Conservation (phyloP, 768 basidiomycete species). For the Tricholoma matsutake region DNA sequence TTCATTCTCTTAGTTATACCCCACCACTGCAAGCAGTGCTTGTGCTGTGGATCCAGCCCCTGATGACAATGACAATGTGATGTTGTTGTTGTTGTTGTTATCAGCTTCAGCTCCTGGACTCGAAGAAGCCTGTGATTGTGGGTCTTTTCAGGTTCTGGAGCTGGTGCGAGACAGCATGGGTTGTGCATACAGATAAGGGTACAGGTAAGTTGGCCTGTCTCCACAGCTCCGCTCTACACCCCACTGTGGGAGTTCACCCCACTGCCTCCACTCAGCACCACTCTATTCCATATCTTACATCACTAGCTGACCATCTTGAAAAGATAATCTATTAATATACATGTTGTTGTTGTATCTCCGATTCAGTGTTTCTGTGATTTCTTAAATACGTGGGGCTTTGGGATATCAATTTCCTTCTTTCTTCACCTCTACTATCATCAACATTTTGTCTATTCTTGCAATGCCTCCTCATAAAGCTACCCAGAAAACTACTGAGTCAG, state of each 20-base stretch:
- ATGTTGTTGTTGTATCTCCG: neutral
- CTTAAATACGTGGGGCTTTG: neutral
- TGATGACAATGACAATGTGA: neutral
- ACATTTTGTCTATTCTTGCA: neutral
- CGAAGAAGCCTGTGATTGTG: neutral
- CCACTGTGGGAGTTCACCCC: neutral
- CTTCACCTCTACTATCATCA: neutral
- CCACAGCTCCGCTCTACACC: neutral
- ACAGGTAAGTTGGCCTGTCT: neutral
- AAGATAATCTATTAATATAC: neutral
- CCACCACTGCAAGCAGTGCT: neutral
- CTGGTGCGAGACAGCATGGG: neutral
- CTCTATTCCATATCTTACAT: neutral
- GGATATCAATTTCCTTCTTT: neutral
- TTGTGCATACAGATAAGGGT: neutral
- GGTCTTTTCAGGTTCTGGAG: neutral
- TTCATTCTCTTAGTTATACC: neutral
- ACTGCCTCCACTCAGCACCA: neutral
- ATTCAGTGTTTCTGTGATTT: neutral
- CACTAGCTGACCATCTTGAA: neutral
- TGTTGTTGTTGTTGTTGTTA: neutral
- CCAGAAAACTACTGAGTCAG: neutral
- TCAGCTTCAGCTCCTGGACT: neutral
- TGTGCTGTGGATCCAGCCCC: neutral
- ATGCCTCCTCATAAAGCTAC: neutral